These are phyloP conservation scores for Thymus mandschuricus DNA, from an alignment of 257 asterid genomes.

Conservation along the genomic window DNA sequence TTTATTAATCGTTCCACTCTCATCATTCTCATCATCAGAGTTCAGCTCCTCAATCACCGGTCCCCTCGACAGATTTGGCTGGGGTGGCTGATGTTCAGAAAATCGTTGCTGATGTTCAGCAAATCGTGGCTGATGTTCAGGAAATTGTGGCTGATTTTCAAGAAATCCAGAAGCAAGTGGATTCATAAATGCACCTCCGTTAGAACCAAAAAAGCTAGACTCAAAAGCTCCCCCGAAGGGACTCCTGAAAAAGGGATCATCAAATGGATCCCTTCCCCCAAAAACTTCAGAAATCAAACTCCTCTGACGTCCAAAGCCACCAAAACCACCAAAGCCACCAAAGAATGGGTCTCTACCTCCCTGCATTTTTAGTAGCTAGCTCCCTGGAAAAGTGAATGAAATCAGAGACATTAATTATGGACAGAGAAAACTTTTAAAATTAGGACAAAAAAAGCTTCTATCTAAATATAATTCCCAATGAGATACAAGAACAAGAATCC, in stretches of 20 bases:
- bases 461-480: neutral
- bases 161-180: slow-evolving; percentile 25
- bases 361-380: slow-evolving; percentile 51
- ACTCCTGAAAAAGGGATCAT: slow-evolving; percentile 77
- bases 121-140: slow-evolving; percentile 27
- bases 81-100: slow-evolving; percentile 39
- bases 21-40: slow-evolving; percentile 78
- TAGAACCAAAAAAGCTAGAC: slow-evolving; percentile 49
- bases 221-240: slow-evolving; percentile 68
- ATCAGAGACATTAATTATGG: neutral
- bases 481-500: slow-evolving; percentile 4
- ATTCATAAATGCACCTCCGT: slow-evolving; percentile 44
- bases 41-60: slow-evolving; percentile 87
- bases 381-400: slow-evolving; percentile 35
- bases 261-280: slow-evolving; percentile 86
- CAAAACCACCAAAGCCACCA: slow-evolving; percentile 40
- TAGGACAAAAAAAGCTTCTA: neutral
- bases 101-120: slow-evolving; percentile 28
- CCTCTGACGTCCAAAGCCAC: slow-evolving; percentile 64
- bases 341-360: slow-evolving; percentile 87
- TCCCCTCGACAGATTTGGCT: slow-evolving; percentile 54
- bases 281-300: slow-evolving; percentile 57
- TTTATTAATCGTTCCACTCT: slow-evolving; percentile 36
- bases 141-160: slow-evolving; percentile 31
- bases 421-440: neutral